These are phyloP conservation scores for Ganoderma multipileum DNA, from an alignment of 1,284 basidiomycete species.

Conservation along the genomic window DNA sequence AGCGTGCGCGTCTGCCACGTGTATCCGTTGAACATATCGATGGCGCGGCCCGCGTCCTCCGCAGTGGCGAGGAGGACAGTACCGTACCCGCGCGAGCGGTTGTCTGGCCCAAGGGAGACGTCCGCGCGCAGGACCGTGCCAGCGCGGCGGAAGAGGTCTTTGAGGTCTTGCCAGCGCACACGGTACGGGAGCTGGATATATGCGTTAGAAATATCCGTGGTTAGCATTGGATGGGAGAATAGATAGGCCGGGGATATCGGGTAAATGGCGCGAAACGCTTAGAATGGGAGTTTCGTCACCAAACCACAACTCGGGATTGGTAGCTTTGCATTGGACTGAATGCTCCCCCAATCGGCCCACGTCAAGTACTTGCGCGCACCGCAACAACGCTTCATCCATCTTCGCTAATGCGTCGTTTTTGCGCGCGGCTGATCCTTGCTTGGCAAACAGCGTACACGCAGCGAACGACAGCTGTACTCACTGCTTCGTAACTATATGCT, in stretches of 20 bases:
- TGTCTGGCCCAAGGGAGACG: conserved; percentile 91
- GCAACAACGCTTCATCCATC: neutral
- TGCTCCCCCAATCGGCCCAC: neutral
- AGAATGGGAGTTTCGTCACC: neutral
- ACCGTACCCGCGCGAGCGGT: conserved; percentile 91
- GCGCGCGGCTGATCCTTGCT: too few relatives aligned
- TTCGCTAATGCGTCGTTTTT: too few relatives aligned
- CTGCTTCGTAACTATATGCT: neutral
- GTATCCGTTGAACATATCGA: conserved; percentile 91
- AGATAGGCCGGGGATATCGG: conserved; percentile 3
- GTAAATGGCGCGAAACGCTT: neutral
- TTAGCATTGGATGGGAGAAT: neutral
- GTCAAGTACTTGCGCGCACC: neutral
- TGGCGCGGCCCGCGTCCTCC: conserved; percentile 90
- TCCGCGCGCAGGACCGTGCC: conserved; percentile 96
- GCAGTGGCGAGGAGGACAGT: conserved; percentile 91
- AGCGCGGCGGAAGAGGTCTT: conserved; percentile 94
- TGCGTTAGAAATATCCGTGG: neutral
- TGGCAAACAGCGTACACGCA: neutral
- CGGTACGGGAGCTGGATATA: conserved; percentile 80
- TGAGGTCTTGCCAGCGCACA: conserved; percentile 97
- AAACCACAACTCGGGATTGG: neutral
- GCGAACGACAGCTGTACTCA: neutral
- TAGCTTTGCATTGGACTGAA: neutral
- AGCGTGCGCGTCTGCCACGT: conserved; percentile 92